Evolutionary conservation across 192 early-diverging fungal species (phyloP).

Genomic region (Coemansia sp.): DNA sequence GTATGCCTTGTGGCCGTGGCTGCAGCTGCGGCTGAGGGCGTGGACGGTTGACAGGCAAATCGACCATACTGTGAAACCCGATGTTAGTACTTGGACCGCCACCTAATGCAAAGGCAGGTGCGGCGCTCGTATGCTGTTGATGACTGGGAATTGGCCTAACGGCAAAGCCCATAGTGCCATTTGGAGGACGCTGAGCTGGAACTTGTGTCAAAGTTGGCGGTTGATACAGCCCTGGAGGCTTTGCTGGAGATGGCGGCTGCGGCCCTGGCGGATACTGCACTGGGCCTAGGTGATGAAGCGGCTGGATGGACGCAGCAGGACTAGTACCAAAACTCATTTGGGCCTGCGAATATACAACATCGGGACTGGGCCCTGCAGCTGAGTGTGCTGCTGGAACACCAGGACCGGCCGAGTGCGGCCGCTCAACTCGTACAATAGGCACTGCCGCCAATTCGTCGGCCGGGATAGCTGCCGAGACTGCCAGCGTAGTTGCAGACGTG

Average conservation of each 20-base stretch:
- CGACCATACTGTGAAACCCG: conserved; percentile 5
- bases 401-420: conserved; percentile 33
- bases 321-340: neutral
- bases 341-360: neutral
- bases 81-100: neutral
- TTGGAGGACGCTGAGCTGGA: neutral
- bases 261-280: neutral
- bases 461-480: conserved; percentile 1
- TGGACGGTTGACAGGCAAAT: conserved; percentile 3
- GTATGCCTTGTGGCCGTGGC: conserved; percentile 9
- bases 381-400: neutral
- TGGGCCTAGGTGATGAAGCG: neutral
- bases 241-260: conserved; percentile 3
- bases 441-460: neutral
- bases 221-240: neutral
- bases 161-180: neutral
- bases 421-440: conserved; percentile 12
- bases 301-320: conserved; percentile 1
- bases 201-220: neutral
- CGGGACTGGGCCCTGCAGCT: neutral
- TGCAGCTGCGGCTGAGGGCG: conserved; percentile 20
- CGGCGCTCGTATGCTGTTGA: neutral
- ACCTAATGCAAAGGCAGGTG: neutral
- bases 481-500: neutral
- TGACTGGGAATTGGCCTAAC: neutral